Evolutionary conservation across 495 filamentous ascomycete genomes (phyloP).

Genomic region (Parachaetomium inaequale): DNA sequence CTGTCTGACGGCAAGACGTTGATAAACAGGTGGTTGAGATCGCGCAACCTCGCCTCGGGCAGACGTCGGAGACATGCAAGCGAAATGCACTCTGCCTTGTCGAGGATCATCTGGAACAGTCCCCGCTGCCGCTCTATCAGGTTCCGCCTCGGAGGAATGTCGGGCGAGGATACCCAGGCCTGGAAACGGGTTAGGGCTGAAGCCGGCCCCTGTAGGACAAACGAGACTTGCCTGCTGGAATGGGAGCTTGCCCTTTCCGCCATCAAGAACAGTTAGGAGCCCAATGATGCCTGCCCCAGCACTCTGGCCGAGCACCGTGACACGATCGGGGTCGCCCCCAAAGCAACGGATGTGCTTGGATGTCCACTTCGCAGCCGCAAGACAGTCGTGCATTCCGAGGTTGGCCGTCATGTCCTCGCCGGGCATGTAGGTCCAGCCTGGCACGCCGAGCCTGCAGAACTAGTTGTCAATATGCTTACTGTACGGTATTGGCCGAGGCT

Average conservation of each 20-base stretch:
- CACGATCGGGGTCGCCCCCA: not conserved
- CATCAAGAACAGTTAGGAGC: not conserved
- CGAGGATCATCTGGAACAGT: slow-evolving; percentile 1
- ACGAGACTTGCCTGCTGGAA: too few species aligned
- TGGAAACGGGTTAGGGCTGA: too few species aligned
- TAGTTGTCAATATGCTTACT: not conserved
- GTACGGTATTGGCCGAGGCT: too few species aligned
- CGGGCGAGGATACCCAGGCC: not conserved
- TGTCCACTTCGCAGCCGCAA: slow-evolving; percentile 14
- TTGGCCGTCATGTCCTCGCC: slow-evolving; percentile 11
- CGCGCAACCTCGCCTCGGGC: not conserved
- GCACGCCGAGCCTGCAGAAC: not conserved
- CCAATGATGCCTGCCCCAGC: slow-evolving; percentile 12
- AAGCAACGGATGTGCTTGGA: slow-evolving; percentile 4
- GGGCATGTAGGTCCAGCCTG: not conserved
- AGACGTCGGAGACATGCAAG: not conserved
- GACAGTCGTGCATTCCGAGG: slow-evolving; percentile 14
- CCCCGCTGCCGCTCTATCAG: not conserved
- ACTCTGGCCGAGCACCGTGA: slow-evolving; percentile 14
- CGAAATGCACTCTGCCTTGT: slow-evolving; percentile 4
- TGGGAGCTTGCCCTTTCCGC: slow-evolving; percentile 9
- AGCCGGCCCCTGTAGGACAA: too few species aligned
- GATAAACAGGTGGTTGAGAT: slow-evolving; percentile 9
- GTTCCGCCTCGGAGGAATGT: not conserved
- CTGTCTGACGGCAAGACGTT: not conserved